Conservation (phyloP, 768 basidiomycete genomes). For the Butyriboletus loyo region DNA sequence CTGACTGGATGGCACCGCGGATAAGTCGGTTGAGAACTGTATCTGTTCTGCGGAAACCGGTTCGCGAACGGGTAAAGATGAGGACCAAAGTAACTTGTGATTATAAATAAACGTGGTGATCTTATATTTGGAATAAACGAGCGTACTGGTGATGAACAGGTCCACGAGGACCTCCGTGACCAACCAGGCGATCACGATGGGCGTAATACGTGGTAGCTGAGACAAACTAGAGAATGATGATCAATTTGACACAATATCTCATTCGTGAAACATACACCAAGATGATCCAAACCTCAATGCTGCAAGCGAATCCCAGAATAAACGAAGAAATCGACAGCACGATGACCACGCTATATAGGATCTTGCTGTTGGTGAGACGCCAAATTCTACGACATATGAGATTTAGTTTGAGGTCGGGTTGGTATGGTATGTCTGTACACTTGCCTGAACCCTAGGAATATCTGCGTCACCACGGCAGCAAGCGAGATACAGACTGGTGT, state of each 20-base stretch:
- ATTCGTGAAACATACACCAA: conserved; percentile 31
- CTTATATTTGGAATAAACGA: background rate
- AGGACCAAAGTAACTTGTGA: background rate
- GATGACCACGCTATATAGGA: conserved; percentile 36
- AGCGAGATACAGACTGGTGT: conserved; percentile 46
- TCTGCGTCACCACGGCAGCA: conserved; percentile 47
- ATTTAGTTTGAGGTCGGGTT: background rate
- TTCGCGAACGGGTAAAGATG: background rate
- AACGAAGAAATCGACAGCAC: conserved; percentile 39
- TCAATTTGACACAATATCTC: background rate
- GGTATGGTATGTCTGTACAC: conserved; percentile 8
- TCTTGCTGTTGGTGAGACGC: conserved; percentile 6
- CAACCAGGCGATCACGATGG: conserved; percentile 47
- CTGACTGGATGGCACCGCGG: background rate
- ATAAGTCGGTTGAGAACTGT: background rate
- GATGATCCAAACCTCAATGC: conserved; percentile 42
- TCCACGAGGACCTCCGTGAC: conserved; percentile 22
- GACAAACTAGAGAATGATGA: conserved; percentile 31
- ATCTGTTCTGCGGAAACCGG: background rate
- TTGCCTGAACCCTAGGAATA: conserved; percentile 46
- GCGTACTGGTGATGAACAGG: background rate
- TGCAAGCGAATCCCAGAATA: conserved; percentile 42
- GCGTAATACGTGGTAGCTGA: conserved; percentile 39
- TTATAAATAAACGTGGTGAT: background rate
- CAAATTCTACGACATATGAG: conserved; percentile 8